Evolutionary conservation across 257 asterid genomes (phyloP).

Genomic region (Solanum etuberosum): DNA sequence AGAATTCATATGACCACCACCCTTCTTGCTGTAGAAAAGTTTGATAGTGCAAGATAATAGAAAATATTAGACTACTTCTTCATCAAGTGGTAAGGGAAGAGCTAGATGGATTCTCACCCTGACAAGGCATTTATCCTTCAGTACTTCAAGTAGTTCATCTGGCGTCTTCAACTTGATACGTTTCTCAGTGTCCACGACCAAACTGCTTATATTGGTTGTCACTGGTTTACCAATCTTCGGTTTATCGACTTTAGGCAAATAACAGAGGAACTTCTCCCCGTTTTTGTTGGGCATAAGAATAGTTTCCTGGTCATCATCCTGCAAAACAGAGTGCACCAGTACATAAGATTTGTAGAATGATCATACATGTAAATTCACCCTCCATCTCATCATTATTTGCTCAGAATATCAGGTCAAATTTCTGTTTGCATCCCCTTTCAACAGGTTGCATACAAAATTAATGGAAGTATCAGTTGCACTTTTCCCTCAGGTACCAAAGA

Average conservation of each 20-base stretch:
- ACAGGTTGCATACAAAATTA: background rate
- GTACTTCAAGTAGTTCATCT: conserved; percentile 87
- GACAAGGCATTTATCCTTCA: conserved; percentile 72
- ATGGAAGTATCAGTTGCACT: background rate
- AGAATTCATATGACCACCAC: conserved; percentile 99
- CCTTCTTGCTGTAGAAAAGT: conserved; percentile 86
- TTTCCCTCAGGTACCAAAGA: background rate
- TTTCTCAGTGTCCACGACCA: conserved; percentile 80
- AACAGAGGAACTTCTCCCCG: conserved; percentile 83
- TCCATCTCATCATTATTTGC: background rate
- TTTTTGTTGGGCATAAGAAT: conserved; percentile 58
- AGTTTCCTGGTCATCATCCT: conserved; percentile 88
- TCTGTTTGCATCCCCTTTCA: background rate
- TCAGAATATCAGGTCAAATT: background rate
- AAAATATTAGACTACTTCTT: background rate
- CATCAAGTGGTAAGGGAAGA: background rate
- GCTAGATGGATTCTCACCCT: conserved; percentile 40
- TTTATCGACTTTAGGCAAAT: conserved; percentile 79
- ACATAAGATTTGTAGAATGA: background rate
- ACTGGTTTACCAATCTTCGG: conserved; percentile 58
- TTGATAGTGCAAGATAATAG: conserved; percentile 11
- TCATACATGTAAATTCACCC: background rate
- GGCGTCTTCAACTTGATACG: conserved; percentile 77
- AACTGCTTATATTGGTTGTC: conserved; percentile 71
- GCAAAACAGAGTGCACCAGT: conserved; percentile 10